Base-by-base conservation (phyloP, 208 protist species). In the Trypanosoma grayi region DNA sequence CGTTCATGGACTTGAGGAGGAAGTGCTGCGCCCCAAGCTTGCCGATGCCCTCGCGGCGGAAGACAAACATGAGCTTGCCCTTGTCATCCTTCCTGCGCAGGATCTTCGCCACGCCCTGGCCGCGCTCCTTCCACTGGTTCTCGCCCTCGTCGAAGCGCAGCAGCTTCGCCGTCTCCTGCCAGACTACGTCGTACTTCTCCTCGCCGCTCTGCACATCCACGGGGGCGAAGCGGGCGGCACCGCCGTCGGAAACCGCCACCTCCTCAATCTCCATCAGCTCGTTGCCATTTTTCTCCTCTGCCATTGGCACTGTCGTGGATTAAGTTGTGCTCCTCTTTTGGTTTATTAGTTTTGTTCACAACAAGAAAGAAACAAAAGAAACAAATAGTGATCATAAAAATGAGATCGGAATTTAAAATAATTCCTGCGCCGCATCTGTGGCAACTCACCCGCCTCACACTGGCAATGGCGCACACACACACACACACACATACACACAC, bases 101-200 rank as follows among this genome's bases (percentile, higher is more conserved):
- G 10, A 97, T 77, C 59, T 88, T 90, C 14, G 83, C 85, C 8
- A 62, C 77, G 2, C 92, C 92, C 58, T 90, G 73, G 0, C 87
- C 92, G 41, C 92, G 81, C 76, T 97, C 92, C 78, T 95, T 97
- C 92, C 92, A 97, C 65, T 75, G 58, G 59, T 97, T 97, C 70
- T 95, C 90, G 28, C 87, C 92, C 59, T 97, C 89, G 45, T 97
- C 89, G 58, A 97, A 97, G 52, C 92, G 89, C 31, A 92, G 69
- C 20, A 95, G 75, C 77, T 94, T 94, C 36, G 65, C 81, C 9
- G 60, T 64, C 44, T 83, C 63, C 62, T 91, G 69, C 77, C 79
- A 97, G 4, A 87, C 60, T 4, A 85, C 34, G 50, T 91, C 73
- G 54, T 81, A 93, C 52, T 85, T 76, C 54, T 97, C 89, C 69